Conservation (phyloP, 352 stramenopile genomes). For the Phytophthora cryptogea region DNA sequence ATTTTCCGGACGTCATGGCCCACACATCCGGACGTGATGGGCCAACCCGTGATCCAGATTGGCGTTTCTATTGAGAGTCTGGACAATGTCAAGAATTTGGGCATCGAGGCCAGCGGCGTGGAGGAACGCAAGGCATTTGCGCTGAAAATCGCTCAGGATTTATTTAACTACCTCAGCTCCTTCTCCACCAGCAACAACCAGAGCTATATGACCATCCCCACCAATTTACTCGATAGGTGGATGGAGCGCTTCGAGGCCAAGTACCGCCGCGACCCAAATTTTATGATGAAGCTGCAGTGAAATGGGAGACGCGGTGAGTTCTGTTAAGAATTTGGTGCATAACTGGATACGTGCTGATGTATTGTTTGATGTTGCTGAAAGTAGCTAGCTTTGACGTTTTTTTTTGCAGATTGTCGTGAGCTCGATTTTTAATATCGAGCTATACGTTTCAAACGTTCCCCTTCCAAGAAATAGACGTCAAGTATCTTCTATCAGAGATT, state of each 20-base stretch:
- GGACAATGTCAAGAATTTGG: conserved; percentile 78
- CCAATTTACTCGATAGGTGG: conserved; percentile 92
- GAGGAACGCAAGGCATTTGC: conserved; percentile 82
- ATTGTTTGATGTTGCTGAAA: too few species aligned
- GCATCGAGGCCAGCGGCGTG: conserved; percentile 65
- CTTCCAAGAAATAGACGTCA: too few species aligned
- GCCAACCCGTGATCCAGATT: conserved; percentile 63
- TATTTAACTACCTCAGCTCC: conserved; percentile 93
- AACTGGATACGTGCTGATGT: too few species aligned
- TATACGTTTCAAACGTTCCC: too few species aligned
- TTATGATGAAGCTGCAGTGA: conserved; percentile 87
- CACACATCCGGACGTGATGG: conserved; percentile 62
- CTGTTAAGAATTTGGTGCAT: too few species aligned
- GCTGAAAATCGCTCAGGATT: conserved; percentile 91
- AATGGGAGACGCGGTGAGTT: conserved; percentile 8
- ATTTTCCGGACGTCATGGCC: conserved; percentile 72
- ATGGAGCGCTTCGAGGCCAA: conserved; percentile 91
- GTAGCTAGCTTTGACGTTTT: too few species aligned
- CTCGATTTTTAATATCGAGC: too few species aligned
- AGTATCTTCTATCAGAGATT: too few species aligned
- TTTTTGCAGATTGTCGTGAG: too few species aligned
- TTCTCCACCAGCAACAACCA: conserved; percentile 80
- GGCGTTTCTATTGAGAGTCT: conserved; percentile 75
- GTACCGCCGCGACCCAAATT: conserved; percentile 89
- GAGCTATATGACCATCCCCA: conserved; percentile 88